Conservation (phyloP, 352 stramenopile genomes). For the Paralagenidium karlingii region DNA sequence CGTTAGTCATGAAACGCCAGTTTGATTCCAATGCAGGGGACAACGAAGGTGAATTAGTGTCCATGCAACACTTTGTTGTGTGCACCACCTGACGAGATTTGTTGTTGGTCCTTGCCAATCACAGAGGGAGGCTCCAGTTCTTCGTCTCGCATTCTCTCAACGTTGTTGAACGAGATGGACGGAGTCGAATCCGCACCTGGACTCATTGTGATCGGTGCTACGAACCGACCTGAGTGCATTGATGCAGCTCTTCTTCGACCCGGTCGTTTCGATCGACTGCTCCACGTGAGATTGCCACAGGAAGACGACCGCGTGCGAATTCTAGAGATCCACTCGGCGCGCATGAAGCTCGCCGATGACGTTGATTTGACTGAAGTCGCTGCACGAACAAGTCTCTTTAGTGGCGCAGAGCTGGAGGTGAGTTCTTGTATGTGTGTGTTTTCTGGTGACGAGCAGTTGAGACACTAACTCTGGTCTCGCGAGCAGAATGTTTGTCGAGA, state of each 20-base stretch:
- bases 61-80: too few species aligned
- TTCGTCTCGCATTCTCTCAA: conserved; percentile 90
- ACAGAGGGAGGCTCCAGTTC: conserved; percentile 39
- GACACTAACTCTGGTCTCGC: conserved; percentile 3
- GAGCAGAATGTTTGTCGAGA: conserved; percentile 78
- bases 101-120: too few species aligned
- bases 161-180: conserved; percentile 97
- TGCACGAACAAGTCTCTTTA: conserved; percentile 44
- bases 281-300: conserved; percentile 90
- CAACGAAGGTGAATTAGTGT: neutral
- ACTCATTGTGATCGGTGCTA: conserved; percentile 95
- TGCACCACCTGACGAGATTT: too few species aligned
- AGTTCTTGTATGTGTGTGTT: neutral
- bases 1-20: conserved; percentile 69
- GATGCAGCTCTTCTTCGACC: conserved; percentile 95
- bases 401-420: conserved; percentile 82
- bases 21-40: conserved; percentile 27
- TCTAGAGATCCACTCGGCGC: conserved; percentile 56
- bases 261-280: conserved; percentile 91
- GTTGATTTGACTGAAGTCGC: conserved; percentile 51
- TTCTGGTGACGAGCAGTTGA: conserved; percentile 1
- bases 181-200: conserved; percentile 86
- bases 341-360: conserved; percentile 46
- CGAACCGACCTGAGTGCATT: conserved; percentile 95
- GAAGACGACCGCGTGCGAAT: conserved; percentile 46